Evolutionary conservation across 441 rosid species (phyloP).

Genomic region (Theobroma grandiflorum): DNA sequence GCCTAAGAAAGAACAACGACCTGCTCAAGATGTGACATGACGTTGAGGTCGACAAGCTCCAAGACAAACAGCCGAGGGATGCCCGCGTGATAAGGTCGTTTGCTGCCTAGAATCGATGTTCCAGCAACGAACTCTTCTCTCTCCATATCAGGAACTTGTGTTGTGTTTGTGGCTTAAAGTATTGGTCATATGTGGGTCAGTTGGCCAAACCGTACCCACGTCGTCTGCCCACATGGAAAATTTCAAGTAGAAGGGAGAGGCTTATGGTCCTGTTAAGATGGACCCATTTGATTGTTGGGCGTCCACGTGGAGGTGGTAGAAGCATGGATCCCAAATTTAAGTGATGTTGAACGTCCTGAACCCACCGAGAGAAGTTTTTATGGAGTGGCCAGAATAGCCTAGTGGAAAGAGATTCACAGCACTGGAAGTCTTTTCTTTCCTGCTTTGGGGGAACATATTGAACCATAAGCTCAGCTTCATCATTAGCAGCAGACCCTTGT

Average conservation of each 20-base stretch:
- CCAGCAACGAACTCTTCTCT: neutral
- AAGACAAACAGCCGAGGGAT: neutral
- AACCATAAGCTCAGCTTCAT: neutral
- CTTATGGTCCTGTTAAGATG: neutral
- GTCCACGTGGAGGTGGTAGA: neutral
- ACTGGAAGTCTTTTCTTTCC: neutral
- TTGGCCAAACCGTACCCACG: neutral
- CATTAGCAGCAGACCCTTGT: neutral
- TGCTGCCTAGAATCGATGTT: neutral
- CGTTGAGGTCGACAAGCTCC: neutral
- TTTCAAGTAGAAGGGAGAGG: no score
- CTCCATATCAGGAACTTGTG: constrained; percentile 7
- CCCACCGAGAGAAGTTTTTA: neutral
- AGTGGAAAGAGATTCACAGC: neutral
- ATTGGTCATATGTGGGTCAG: neutral
- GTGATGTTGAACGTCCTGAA: neutral
- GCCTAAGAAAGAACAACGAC: neutral
- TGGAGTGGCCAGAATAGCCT: neutral
- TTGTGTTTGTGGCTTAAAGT: neutral
- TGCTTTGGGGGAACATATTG: no score
- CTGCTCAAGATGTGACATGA: neutral
- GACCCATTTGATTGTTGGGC: neutral
- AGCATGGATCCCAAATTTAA: neutral
- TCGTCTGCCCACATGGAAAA: neutral
- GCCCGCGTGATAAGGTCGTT: neutral